phyloP scores from a whole-genome alignment of 2,329 filamentous ascomycete genomes.

The Trichoderma hamatum region DNA sequence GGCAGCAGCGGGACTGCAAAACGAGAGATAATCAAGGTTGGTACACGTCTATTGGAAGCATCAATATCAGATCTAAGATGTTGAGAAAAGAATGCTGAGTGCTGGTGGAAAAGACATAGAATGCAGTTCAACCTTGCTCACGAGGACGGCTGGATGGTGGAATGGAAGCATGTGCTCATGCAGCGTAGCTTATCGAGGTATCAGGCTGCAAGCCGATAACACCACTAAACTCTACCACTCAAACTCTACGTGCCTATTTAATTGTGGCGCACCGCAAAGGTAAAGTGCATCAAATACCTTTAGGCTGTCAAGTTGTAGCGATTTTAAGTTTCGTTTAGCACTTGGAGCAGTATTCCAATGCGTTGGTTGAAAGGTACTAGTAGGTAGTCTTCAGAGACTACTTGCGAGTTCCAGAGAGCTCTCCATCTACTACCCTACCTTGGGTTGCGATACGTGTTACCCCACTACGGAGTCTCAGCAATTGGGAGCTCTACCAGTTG shows the following conservation, averaged over 20 bases:
- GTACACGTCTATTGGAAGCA: not conserved
- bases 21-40: not conserved
- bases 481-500: not conserved
- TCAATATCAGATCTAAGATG: not conserved
- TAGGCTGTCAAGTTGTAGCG: not conserved
- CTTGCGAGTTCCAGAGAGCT: not conserved
- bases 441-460: not conserved
- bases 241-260: not conserved
- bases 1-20: not conserved
- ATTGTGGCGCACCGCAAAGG: not conserved
- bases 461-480: too few species aligned
- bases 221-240: not conserved
- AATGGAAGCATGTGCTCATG: conserved; percentile 25
- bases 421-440: too few species aligned
- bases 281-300: not conserved
- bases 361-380: not conserved
- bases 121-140: conserved; percentile 16
- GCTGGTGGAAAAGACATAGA: not conserved
- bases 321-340: not conserved
- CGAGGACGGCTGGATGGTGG: conserved; percentile 19
- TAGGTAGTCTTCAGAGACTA: not conserved
- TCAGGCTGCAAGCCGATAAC: not conserved
- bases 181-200: conserved; percentile 7
- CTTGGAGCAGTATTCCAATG: not conserved
- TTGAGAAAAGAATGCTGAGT: not conserved